A percentile compares a stretch with the other conserved stretches of the same genome.
Conservation (phyloP, 768 basidiomycete genomes). For the Austroboletus festivus region DNA sequence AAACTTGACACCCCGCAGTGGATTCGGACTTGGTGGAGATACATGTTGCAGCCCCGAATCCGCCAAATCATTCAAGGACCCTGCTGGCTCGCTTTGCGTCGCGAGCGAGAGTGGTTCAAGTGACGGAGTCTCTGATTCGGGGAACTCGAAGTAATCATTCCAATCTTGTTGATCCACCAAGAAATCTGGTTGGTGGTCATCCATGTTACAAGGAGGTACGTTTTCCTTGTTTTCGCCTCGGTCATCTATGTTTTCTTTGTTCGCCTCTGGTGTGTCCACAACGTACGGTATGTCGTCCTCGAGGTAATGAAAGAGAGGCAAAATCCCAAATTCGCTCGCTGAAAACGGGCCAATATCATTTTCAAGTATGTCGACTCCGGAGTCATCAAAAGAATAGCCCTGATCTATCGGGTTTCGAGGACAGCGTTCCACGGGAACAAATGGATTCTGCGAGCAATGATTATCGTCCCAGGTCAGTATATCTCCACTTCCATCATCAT, state of each 20-base stretch:
- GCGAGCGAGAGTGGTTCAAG: conserved; percentile 27
- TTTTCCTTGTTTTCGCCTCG: conserved; percentile 19
- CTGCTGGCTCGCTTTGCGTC: conserved; percentile 15
- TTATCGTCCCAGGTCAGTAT: not conserved
- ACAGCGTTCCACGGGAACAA: not conserved
- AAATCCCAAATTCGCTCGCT: conserved; percentile 3
- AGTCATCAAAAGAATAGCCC: conserved; percentile 11
- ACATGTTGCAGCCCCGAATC: conserved; percentile 2
- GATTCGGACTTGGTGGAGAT: conserved; percentile 5
- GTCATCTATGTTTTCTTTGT: conserved; percentile 14
- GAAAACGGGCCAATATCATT: conserved; percentile 1
- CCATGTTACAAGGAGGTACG: conserved; percentile 3
- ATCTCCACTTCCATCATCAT: not conserved
- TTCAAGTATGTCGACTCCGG: conserved; percentile 15
- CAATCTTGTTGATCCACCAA: conserved; percentile 15
- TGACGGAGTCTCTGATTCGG: conserved; percentile 14
- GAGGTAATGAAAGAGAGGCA: conserved; percentile 3
- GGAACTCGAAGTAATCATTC: conserved; percentile 23
- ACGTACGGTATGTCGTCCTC: conserved; percentile 4
- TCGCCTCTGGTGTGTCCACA: conserved; percentile 1
- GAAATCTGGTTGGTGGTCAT: not conserved
- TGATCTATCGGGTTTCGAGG: not conserved
- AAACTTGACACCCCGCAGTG: not conserved
- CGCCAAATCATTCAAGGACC: conserved; percentile 1
- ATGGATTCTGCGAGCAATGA: not conserved